These are phyloP conservation scores for Colletotrichum shisoi DNA, from an alignment of 2,329 filamentous ascomycete species.

Conservation along the genomic window DNA sequence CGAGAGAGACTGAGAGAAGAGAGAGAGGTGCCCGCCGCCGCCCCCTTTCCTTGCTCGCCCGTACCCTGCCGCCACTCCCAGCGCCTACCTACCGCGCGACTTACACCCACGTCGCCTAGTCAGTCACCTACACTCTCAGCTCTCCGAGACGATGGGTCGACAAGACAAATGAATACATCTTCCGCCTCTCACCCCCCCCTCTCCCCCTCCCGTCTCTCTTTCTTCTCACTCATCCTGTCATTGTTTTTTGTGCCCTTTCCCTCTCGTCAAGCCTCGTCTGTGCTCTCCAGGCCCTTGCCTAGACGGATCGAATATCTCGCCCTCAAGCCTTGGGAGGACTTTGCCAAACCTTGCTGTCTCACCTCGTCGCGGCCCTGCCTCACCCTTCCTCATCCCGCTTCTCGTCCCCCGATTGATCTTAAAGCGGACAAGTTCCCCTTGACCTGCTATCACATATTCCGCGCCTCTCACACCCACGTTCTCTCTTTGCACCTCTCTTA, in stretches of 20 bases:
- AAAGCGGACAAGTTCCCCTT: constrained; percentile 44
- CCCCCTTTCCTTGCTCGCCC: constrained; percentile 21
- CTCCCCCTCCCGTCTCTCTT: constrained; percentile 28
- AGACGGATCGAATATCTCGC: constrained; percentile 39
- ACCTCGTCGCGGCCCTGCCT: constrained; percentile 35
- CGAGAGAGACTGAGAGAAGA: constrained; percentile 8
- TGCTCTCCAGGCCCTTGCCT: constrained; percentile 39
- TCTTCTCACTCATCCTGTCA: constrained; percentile 30
- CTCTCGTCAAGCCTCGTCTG: constrained; percentile 37
- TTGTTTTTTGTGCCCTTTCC: constrained; percentile 33
- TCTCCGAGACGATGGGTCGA: constrained; percentile 32
- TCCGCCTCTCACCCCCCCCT: constrained; percentile 38
- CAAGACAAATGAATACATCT: constrained; percentile 37
- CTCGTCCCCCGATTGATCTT: constrained; percentile 42
- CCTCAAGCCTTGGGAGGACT: constrained; percentile 37
- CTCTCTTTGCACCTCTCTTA: constrained; percentile 42
- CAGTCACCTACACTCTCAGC: neutral
- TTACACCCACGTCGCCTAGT: constrained; percentile 36
- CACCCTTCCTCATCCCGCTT: constrained; percentile 32
- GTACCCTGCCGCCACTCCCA: constrained; percentile 38
- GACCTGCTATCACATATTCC: constrained; percentile 40
- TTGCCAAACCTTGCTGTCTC: constrained; percentile 33
- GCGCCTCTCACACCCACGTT: constrained; percentile 43
- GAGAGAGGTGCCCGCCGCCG: too few relatives aligned
- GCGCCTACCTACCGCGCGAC: constrained; percentile 34